Percentiles rank a stretch among this genome's conserved stretches.
Conservation (phyloP, 2,329 filamentous ascomycete genomes). For the Coniosporium tulheliwenetii region DNA sequence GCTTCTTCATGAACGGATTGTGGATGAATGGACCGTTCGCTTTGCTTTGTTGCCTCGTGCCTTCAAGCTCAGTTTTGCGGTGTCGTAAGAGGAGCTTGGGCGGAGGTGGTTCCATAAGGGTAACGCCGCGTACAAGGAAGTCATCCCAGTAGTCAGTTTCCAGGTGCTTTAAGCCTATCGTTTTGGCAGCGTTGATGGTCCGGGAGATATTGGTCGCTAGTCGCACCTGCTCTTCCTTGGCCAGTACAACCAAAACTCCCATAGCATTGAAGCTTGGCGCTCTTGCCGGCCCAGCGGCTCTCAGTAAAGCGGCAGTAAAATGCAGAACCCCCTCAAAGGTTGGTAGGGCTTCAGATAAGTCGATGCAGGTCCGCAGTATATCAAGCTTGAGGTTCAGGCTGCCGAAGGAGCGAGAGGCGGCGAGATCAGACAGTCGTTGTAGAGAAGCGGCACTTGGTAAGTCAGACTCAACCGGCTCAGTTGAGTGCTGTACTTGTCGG, state of each 20-base stretch:
- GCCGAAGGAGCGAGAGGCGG: slow-evolving; percentile 45
- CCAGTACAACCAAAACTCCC: slow-evolving; percentile 54
- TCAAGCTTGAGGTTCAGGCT: slow-evolving; percentile 70
- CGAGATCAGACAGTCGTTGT: slow-evolving; percentile 21
- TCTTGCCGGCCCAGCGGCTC: slow-evolving; percentile 65
- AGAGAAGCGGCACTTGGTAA: slow-evolving; percentile 36
- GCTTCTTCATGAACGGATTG: slow-evolving; percentile 69
- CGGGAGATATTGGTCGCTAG: slow-evolving; percentile 76
- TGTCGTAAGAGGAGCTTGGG: slow-evolving; percentile 42
- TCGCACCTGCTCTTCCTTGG: slow-evolving; percentile 69
- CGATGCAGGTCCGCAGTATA: slow-evolving; percentile 76
- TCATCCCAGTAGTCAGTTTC: slow-evolving; percentile 93
- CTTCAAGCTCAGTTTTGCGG: slow-evolving; percentile 7
- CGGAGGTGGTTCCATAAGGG: slow-evolving; percentile 47
- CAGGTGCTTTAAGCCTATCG: slow-evolving; percentile 54
- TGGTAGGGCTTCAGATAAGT: slow-evolving; percentile 83
- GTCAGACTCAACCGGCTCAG: no score
- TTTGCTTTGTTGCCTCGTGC: not conserved
- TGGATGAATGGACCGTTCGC: slow-evolving; percentile 74
- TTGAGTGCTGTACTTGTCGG: no score
- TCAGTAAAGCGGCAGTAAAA: slow-evolving; percentile 71
- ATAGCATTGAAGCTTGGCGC: slow-evolving; percentile 53
- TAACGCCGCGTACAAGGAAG: slow-evolving; percentile 68
- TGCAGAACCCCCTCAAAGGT: slow-evolving; percentile 82
- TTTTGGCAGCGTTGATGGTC: slow-evolving; percentile 61